Evolutionary conservation across 2,329 filamentous ascomycete genomes (phyloP), one percentile per base, ranked within the genome.

Genomic region (Claviceps maximensis): DNA sequence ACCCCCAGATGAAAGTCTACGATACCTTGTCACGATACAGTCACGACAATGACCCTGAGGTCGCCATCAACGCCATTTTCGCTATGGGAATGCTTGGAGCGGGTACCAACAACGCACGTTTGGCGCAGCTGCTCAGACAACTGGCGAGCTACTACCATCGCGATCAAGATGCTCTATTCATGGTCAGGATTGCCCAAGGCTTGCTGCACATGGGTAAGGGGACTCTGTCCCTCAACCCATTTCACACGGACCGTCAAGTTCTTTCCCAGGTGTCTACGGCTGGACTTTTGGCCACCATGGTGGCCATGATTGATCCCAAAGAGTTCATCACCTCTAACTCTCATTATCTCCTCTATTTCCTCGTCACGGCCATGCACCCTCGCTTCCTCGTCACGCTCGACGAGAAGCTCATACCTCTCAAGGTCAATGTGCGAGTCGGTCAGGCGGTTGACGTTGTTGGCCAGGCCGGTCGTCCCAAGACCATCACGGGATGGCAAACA

Each of bases 1-100:
- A 98, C 73, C 93, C 93, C 12, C 94, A 98, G 69, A 98, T 98
- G 91, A 98, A 97, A 77, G 87, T 98, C 48, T 98, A 98, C 74
- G 93, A 98, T 69, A 98, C 93, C 0, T 76, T 98, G 12, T 98
- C 93, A 50, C 80, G 93, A 65, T 98, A 98, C 78, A 94, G 87
- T 58, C 93, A 98, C 78, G 93, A 98, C 74, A 98, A 93, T 60
- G 93, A 98, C 72, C 94, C 91, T 57, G 93, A 98, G 63, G 93
- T 98, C 47, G 93, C 93, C 41, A 87, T 98, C 70, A 98, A 97
- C 66, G 89, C 93, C 63, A 98, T 98, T 66, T 98, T 98, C 65
- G 90, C 93, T 60, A 98, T 98, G 93, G 93, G 93, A 71, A 84
- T 98, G 55, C 78, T 95, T 40, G 93, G 93, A 62, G 93, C 93